Evolutionary conservation across 164 flowering plant genomes (phyloP), one percentile per base, ranked within the genome.

Genomic region (Santalum album): DNA sequence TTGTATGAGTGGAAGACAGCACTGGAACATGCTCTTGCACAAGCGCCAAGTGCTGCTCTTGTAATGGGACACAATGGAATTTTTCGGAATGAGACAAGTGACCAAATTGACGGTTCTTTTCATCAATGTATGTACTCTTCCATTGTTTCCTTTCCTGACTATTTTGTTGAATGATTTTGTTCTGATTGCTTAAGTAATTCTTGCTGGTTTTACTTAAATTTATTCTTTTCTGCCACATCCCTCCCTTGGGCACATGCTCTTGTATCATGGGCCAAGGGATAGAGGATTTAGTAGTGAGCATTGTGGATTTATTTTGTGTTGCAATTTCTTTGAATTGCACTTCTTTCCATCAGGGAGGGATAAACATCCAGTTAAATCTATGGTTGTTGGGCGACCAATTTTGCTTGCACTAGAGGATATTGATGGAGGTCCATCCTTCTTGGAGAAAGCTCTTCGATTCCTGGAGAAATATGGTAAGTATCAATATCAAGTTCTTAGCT

Each of bases 331-430:
- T 6, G 1, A 1, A 21, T 25, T 18, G 45, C 45, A 9, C 44
- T 25, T 46, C 52, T 18, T 53, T 27, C 45, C 34, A 29, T 3
- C 34, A 29, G 99, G 97, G 99, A 86, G 86, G 75, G 96, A 87
- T 52, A 94, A 81, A 60, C 90, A 83, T 22, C 78, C 87, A 51
- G 86, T 82, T 53, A 94, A 90, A 69, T 94, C 99, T 56, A 70
- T 81, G 74, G 99, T 94, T 72, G 95, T 90, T 65, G 99, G 99
- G 53, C 74, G 97, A 46, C 99, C 99, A 43, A 90, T 94, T 73
- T 70, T 90, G 69, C 99, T 94, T 63, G 97, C 99, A n/a, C 72
- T 94, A 51, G 99, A 90, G 74, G 99, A 94, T 75, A 94, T 90
- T 65, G 99, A 94, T 77, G 99, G 99, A 46, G 80, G 95, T 42